phyloP scores from a whole-genome alignment of 2,329 filamentous ascomycete species.

The Epichloe coenophiala region DNA sequence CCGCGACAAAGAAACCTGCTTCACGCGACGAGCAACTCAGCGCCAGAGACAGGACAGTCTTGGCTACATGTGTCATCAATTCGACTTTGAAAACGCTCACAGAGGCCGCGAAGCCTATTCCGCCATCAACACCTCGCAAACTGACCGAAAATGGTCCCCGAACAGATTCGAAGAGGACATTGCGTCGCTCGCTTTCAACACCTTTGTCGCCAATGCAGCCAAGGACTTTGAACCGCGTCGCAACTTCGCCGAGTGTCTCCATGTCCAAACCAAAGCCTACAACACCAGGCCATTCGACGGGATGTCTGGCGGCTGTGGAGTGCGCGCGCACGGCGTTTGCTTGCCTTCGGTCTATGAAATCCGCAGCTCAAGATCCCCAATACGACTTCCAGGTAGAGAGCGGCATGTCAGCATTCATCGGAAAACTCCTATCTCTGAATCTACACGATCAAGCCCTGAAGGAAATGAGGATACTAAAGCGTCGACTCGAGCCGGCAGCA shows the following conservation, averaged over 20 bases:
- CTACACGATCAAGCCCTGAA: slow-evolving; percentile 55
- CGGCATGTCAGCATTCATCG: slow-evolving; percentile 56
- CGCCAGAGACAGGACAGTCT: slow-evolving; percentile 43
- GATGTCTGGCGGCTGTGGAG: slow-evolving; percentile 47
- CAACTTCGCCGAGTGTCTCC: slow-evolving; percentile 34
- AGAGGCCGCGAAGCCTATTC: slow-evolving; percentile 45
- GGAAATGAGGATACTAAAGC: slow-evolving; percentile 54
- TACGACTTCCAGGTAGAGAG: slow-evolving; percentile 56
- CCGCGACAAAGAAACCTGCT: slow-evolving; percentile 9
- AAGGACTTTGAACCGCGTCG: slow-evolving; percentile 45
- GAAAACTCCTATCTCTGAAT: slow-evolving; percentile 50
- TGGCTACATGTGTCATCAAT: slow-evolving; percentile 66
- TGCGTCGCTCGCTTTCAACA: slow-evolving; percentile 43
- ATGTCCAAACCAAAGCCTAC: slow-evolving; percentile 20
- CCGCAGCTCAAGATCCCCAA: slow-evolving; percentile 38
- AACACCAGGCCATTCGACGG: slow-evolving; percentile 21
- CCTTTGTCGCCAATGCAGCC: slow-evolving; percentile 49
- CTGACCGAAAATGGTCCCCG: slow-evolving; percentile 21
- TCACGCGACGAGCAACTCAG: slow-evolving; percentile 16
- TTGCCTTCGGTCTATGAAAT: slow-evolving; percentile 45
- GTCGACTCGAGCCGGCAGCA: slow-evolving; percentile 35
- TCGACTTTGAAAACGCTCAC: slow-evolving; percentile 52
- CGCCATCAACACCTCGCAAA: slow-evolving; percentile 18
- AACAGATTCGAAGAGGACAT: slow-evolving; percentile 23
- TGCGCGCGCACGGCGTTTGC: slow-evolving; percentile 56